Conservation (phyloP, 2,329 filamentous ascomycete genomes). For the Colletotrichum abscissum region DNA sequence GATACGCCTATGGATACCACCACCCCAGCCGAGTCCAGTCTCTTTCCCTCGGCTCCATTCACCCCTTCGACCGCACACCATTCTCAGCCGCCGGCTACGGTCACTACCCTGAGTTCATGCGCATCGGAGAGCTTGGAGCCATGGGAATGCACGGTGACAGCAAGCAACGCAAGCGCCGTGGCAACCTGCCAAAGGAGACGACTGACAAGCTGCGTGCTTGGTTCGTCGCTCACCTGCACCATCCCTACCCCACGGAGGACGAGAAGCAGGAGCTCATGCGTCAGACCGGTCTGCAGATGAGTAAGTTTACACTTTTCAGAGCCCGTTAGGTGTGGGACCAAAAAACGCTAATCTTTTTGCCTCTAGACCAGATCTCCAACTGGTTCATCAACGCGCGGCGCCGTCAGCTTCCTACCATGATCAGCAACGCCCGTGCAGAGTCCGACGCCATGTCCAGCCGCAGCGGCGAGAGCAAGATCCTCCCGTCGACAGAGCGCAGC, state of each 20-base stretch:
- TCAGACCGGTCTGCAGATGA: constrained; percentile 82
- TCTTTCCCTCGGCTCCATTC: constrained; percentile 56
- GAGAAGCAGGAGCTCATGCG: constrained; percentile 86
- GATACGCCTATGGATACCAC: constrained; percentile 53
- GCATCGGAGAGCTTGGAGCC: constrained; percentile 52
- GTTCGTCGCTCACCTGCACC: constrained; percentile 81
- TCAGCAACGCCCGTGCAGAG: constrained; percentile 66
- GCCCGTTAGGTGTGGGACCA: not conserved
- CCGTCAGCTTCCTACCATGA: constrained; percentile 71
- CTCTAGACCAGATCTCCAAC: constrained; percentile 76
- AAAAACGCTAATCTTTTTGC: constrained; percentile 36
- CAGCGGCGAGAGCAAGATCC: constrained; percentile 49
- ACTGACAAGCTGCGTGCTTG: constrained; percentile 84
- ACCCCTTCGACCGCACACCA: constrained; percentile 55
- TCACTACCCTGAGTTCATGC: constrained; percentile 56
- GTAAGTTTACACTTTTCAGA: constrained; percentile 58
- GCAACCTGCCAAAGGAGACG: constrained; percentile 90
- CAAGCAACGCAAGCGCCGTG: constrained; percentile 74
- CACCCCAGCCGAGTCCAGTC: constrained; percentile 59
- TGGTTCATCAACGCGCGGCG: constrained; percentile 85
- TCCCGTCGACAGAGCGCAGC: constrained; percentile 50
- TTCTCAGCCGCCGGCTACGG: constrained; percentile 55
- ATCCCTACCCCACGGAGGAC: constrained; percentile 82
- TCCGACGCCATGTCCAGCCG: constrained; percentile 54
- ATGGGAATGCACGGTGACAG: constrained; percentile 53